These are phyloP conservation scores for Cytospora mali DNA, from an alignment of 2,329 filamentous ascomycete genomes.

Conservation along the genomic window DNA sequence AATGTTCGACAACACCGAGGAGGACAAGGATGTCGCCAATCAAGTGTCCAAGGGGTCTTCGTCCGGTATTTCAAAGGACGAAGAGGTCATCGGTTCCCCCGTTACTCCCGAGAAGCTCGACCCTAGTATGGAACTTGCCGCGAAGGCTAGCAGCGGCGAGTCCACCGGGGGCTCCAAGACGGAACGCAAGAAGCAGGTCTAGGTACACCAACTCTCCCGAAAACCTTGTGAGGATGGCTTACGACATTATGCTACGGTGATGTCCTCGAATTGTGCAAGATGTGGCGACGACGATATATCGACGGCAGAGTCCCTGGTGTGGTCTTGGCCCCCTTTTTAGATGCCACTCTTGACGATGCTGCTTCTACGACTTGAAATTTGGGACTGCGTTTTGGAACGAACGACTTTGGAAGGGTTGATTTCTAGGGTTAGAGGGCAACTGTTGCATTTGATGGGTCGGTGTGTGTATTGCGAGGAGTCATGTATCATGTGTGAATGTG, in stretches of 20 bases:
- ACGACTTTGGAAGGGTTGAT: constrained; percentile 16
- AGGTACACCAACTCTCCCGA: neutral
- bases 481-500: constrained; percentile 14
- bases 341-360: constrained; percentile 4
- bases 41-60: constrained; percentile 71
- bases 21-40: constrained; percentile 83
- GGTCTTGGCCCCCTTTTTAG: neutral
- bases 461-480: constrained; percentile 26
- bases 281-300: neutral
- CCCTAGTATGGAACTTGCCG: constrained; percentile 22
- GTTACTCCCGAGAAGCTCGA: constrained; percentile 29
- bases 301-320: neutral
- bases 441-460: constrained; percentile 23
- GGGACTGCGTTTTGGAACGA: constrained; percentile 10
- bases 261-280: neutral
- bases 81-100: constrained; percentile 29
- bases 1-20: constrained; percentile 86
- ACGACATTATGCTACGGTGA: neutral
- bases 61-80: constrained; percentile 32
- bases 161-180: constrained; percentile 21
- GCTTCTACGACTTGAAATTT: constrained; percentile 2
- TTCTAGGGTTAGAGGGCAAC: constrained; percentile 18
- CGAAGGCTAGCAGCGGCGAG: constrained; percentile 22
- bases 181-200: constrained; percentile 22
- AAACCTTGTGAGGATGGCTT: neutral